phyloP scores from a whole-genome alignment of 1,284 basidiomycete genomes.

The Ceratobasidium sp. region DNA sequence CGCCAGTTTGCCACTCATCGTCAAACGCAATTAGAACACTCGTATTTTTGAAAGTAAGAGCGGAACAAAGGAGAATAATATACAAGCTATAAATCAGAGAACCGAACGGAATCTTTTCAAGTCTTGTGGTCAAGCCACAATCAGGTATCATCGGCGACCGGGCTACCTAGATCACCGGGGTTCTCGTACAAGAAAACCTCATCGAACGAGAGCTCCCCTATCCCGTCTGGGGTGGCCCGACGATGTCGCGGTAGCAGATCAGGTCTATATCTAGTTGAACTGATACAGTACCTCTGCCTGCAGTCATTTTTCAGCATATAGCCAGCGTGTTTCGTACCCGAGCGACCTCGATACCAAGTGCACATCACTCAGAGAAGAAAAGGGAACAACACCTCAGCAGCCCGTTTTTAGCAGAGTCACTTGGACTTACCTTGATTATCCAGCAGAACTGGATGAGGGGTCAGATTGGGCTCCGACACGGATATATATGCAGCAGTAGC shows the following conservation, averaged over 20 bases:
- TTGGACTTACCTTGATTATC: neutral
- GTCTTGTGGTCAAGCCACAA: neutral
- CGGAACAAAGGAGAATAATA: neutral
- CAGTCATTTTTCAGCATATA: constrained; percentile 37
- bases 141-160: neutral
- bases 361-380: constrained; percentile 3
- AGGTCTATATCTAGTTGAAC: constrained; percentile 20
- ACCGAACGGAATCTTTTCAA: neutral
- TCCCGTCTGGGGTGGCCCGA: constrained; percentile 20
- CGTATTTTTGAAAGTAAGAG: neutral
- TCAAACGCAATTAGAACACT: neutral
- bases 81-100: neutral
- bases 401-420: neutral
- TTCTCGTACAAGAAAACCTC: constrained; percentile 31
- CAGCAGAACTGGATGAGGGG: neutral
- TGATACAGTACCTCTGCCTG: constrained; percentile 18
- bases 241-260: constrained; percentile 17
- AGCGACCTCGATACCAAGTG: constrained; percentile 35
- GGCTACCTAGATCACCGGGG: neutral
- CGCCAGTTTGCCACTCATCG: neutral
- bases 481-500: constrained; percentile 9
- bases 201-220: constrained; percentile 36
- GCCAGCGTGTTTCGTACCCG: constrained; percentile 32
- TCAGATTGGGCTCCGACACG: neutral
- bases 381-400: neutral